These are phyloP conservation scores for Moringa oleifera DNA, from an alignment of 345 rosid species.

Conservation along the genomic window DNA sequence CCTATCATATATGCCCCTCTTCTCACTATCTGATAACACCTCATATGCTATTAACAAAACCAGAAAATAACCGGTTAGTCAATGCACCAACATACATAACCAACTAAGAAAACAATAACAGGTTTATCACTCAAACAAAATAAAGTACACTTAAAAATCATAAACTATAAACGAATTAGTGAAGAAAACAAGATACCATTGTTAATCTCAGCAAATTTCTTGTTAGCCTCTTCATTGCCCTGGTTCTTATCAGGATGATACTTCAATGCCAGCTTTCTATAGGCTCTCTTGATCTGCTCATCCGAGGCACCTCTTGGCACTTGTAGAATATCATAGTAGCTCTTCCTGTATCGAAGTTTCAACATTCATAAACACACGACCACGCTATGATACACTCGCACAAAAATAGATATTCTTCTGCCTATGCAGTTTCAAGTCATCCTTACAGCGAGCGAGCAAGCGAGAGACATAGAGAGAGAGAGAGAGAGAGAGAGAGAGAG, in stretches of 20 bases:
- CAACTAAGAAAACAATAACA: neutral
- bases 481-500: too few relatives aligned
- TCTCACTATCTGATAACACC: constrained; percentile 88
- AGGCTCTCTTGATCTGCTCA: constrained; percentile 97
- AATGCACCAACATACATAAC: neutral
- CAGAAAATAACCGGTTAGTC: constrained; percentile 2
- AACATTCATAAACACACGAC: neutral
- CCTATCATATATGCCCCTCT: constrained; percentile 77
- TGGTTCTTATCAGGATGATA: constrained; percentile 97
- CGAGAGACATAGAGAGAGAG: neutral
- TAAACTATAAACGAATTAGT: neutral
- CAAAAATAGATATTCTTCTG: neutral
- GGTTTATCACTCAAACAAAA: neutral
- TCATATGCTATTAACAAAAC: constrained; percentile 65
- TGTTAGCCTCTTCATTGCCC: constrained; percentile 89
- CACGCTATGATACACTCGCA: neutral
- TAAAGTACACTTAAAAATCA: neutral
- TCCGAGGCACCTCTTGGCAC: constrained; percentile 89
- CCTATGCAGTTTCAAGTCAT: neutral
- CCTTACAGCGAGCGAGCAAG: too few relatives aligned
- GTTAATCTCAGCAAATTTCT: constrained; percentile 83
- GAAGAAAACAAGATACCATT: constrained; percentile 43
- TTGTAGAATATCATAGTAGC: constrained; percentile 90
- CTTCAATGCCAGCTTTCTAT: constrained; percentile 93
- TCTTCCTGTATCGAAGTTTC: constrained; percentile 52